Evolutionary conservation across 805 yeast genomes (phyloP).

Genomic region (Starmera quercuum): DNA sequence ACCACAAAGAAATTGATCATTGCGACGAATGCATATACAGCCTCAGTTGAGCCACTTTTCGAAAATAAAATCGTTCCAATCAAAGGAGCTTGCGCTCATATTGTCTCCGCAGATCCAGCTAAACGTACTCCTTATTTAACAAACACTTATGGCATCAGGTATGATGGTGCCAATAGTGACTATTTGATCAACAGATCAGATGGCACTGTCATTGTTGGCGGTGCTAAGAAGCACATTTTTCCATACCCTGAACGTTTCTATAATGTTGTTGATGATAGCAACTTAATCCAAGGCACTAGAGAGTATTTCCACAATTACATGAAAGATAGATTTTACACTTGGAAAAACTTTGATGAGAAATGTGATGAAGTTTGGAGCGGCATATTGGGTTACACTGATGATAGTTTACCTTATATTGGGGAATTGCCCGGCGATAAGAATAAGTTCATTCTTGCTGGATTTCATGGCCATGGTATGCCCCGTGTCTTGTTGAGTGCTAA

Average conservation of each 20-base stretch:
- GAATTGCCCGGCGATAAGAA: constrained; percentile 21
- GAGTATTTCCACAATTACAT: constrained; percentile 22
- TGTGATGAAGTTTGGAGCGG: constrained; percentile 34
- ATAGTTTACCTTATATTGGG: constrained; percentile 35
- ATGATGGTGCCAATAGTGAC: constrained; percentile 19
- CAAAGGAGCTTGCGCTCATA: constrained; percentile 25
- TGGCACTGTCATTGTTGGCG: constrained; percentile 32
- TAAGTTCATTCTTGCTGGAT: constrained; percentile 35
- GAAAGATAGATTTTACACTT: constrained; percentile 23
- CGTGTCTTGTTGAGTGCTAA: constrained; percentile 33
- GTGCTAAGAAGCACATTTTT: constrained; percentile 11
- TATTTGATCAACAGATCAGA: constrained; percentile 32
- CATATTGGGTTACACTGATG: constrained; percentile 36
- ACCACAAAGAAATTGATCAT: constrained; percentile 26
- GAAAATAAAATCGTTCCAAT: constrained; percentile 25
- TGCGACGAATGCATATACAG: constrained; percentile 26
- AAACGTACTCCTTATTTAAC: constrained; percentile 24
- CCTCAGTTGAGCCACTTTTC: constrained; percentile 24
- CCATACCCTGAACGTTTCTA: constrained; percentile 15
- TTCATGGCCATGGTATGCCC: constrained; percentile 47
- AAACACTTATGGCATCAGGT: constrained; percentile 25
- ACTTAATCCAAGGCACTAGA: constrained; percentile 17
- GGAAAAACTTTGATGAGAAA: constrained; percentile 22
- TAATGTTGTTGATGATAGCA: constrained; percentile 27
- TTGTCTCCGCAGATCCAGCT: constrained; percentile 16